Conservation (phyloP, 2,329 filamentous ascomycete genomes). For the Aurifilum marmelostoma region DNA sequence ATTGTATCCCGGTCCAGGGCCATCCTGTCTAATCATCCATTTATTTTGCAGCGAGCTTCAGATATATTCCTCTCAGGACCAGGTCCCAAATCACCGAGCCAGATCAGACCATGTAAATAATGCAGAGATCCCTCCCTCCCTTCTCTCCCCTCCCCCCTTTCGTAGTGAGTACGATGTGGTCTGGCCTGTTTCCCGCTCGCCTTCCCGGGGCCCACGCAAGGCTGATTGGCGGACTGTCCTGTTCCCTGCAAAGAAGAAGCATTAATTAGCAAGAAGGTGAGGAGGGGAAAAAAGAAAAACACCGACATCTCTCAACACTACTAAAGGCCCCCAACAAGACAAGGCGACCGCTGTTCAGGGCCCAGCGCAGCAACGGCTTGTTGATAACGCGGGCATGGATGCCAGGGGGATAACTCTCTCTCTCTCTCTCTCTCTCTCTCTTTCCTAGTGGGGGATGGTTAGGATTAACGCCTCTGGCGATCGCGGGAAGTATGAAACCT, state of each 20-base stretch:
- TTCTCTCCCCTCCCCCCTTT: neutral
- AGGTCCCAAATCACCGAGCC: neutral
- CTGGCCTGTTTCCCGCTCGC: neutral
- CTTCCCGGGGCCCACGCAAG: conserved; percentile 6
- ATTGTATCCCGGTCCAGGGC: neutral
- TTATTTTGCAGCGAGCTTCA: neutral
- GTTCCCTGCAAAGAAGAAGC: neutral
- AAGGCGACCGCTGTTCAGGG: conserved; percentile 12
- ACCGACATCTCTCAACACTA: neutral
- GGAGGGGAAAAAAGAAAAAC: neutral
- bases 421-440: no score
- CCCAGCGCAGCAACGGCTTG: neutral
- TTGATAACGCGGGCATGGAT: neutral
- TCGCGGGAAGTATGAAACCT: conserved; percentile 6
- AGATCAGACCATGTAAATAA: neutral
- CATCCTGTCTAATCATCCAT: no score
- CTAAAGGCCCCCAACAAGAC: neutral
- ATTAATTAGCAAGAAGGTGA: neutral
- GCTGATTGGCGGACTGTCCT: conserved; percentile 3
- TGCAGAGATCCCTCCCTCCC: conserved; percentile 3
- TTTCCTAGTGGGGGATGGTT: neutral
- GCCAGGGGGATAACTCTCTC: neutral
- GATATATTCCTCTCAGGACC: conserved; percentile 7
- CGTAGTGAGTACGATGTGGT: no score
- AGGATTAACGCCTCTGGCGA: neutral